Percentiles rank a stretch among this genome's conserved stretches.
phyloP scores from a whole-genome alignment of 2,329 filamentous ascomycete species.

The Rhynchosporium graminicola region DNA sequence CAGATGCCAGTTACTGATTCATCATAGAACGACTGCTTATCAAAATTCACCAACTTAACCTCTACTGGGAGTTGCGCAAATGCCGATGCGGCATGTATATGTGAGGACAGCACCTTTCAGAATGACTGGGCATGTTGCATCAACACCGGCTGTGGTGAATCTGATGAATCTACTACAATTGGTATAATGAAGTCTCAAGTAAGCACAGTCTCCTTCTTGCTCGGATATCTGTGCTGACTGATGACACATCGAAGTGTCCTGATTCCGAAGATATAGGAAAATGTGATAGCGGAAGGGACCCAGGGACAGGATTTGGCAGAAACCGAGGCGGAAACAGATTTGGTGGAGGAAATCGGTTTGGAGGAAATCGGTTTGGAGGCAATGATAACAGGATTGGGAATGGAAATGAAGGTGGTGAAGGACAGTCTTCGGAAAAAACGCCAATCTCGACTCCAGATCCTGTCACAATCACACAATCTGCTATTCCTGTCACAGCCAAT shows the following conservation, averaged over 20 bases:
- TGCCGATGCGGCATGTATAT: background rate
- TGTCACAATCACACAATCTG: background rate
- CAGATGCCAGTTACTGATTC: background rate
- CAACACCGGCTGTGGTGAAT: background rate
- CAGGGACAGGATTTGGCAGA: background rate
- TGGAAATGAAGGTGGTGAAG: background rate
- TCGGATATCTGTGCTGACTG: background rate
- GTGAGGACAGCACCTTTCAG: background rate
- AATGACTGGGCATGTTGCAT: background rate
- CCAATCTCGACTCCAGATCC: background rate
- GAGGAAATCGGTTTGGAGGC: background rate
- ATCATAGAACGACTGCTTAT: background rate
- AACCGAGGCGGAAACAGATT: background rate
- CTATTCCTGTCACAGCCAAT: background rate
- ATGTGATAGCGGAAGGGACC: background rate
- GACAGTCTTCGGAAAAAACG: background rate
- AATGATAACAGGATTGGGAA: background rate
- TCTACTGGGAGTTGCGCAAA: background rate
- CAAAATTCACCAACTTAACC: background rate
- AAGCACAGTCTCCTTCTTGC: background rate
- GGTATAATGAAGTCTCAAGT: background rate
- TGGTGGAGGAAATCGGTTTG: background rate
- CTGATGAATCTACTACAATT: background rate
- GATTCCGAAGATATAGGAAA: background rate
- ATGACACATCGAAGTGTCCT: background rate